A percentile compares a stretch with the other conserved stretches of the same genome.
Conservation (phyloP, 129 eudicot genomes). For the Escallonia rubra region DNA sequence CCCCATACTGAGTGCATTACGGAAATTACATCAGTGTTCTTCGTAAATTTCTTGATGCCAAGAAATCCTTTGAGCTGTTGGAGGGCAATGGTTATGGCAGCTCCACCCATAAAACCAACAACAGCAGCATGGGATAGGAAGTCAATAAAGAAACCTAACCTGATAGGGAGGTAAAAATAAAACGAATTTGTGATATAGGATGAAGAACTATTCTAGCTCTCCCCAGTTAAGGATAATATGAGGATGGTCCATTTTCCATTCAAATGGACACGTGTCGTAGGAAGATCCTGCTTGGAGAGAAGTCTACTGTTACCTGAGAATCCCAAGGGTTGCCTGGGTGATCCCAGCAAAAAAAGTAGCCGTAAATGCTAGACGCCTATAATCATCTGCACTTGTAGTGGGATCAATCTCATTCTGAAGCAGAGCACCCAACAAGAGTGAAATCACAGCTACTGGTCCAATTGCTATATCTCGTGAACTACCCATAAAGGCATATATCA, state of each 20-base stretch:
- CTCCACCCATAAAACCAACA: slow-evolving; percentile 89
- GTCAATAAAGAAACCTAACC: slow-evolving; percentile 82
- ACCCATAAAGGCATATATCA: slow-evolving; percentile 75
- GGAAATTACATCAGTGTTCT: slow-evolving; percentile 63
- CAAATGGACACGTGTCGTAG: too few species aligned
- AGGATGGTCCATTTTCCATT: too few species aligned
- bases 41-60: slow-evolving; percentile 65
- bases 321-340: slow-evolving; percentile 60
- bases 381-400: slow-evolving; percentile 33
- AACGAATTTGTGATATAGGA: too few species aligned
- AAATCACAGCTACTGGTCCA: slow-evolving; percentile 82
- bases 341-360: slow-evolving; percentile 87
- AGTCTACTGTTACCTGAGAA: slow-evolving; percentile 41
- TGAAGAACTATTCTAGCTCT: too few species aligned
- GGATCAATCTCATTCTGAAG: slow-evolving; percentile 57
- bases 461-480: slow-evolving; percentile 87
- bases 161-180: neutral
- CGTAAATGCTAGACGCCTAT: slow-evolving; percentile 66
- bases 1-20: slow-evolving; percentile 58
- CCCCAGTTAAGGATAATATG: too few species aligned
- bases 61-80: slow-evolving; percentile 79
- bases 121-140: slow-evolving; percentile 84
- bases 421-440: slow-evolving; percentile 60
- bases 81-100: slow-evolving; percentile 71
- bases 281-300: too few species aligned